These are phyloP conservation scores for Gynandropsis gynandra DNA, from an alignment of 345 rosid species.

Conservation along the genomic window DNA sequence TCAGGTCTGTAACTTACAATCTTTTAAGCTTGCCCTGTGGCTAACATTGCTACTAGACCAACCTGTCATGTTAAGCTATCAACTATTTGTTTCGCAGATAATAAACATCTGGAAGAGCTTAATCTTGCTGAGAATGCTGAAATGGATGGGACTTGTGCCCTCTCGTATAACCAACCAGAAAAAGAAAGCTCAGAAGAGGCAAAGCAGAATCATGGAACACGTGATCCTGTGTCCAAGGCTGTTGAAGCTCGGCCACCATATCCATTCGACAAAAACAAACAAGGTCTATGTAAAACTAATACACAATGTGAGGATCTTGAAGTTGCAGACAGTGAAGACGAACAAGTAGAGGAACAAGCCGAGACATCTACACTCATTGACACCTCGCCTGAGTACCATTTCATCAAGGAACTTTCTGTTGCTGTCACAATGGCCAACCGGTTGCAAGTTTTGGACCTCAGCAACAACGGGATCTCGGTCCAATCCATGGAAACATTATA, in stretches of 20 bases:
- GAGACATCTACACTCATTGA: constrained; percentile 38
- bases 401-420: constrained; percentile 41
- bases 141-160: constrained; percentile 22
- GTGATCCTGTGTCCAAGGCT: constrained; percentile 13
- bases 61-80: background rate
- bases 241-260: constrained; percentile 20
- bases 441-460: constrained; percentile 55
- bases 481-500: constrained; percentile 43
- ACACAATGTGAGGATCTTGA: constrained; percentile 41
- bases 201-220: constrained; percentile 18
- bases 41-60: too few species aligned
- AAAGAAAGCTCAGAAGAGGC: constrained; percentile 22
- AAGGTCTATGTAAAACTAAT: constrained; percentile 30
- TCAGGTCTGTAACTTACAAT: constrained; percentile 40
- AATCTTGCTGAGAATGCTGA: constrained; percentile 51
- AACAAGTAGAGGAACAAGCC: constrained; percentile 30
- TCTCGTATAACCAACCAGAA: constrained; percentile 13
- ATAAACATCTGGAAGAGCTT: constrained; percentile 65
- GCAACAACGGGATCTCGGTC: constrained; percentile 59
- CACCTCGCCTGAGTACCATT: constrained; percentile 29
- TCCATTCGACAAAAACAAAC: constrained; percentile 18
- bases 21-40: too few species aligned
- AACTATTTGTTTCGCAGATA: constrained; percentile 36
- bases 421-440: constrained; percentile 59
- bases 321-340: constrained; percentile 93